phyloP scores from a whole-genome alignment of 495 filamentous ascomycete species.

The Trichoderma reesei region DNA sequence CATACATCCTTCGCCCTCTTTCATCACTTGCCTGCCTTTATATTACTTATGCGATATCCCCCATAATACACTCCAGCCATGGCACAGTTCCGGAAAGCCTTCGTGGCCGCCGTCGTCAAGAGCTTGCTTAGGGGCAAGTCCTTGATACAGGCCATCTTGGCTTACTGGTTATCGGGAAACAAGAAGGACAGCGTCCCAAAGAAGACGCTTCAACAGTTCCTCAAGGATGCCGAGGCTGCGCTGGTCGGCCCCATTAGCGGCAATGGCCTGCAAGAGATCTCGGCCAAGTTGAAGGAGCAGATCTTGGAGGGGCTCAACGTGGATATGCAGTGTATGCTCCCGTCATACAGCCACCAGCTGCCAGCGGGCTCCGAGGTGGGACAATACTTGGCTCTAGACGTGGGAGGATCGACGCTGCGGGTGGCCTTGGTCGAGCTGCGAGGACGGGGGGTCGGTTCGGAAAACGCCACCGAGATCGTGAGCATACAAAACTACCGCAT shows the following conservation, averaged over 20 bases:
- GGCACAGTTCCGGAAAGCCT: conserved; percentile 33
- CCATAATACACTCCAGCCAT: conserved; percentile 38
- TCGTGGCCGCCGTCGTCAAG: conserved; percentile 34
- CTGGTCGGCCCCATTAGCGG: conserved; percentile 29
- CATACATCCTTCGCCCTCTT: conserved; percentile 9
- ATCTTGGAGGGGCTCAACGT: conserved; percentile 35
- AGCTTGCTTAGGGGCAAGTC: conserved; percentile 42
- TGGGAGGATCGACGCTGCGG: conserved; percentile 71
- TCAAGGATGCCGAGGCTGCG: conserved; percentile 25
- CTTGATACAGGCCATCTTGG: conserved; percentile 39
- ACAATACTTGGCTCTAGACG: conserved; percentile 47
- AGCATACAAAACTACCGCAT: conserved; percentile 42
- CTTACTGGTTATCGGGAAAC: conserved; percentile 35
- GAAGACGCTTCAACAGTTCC: conserved; percentile 19
- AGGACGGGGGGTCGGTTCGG: conserved; percentile 32
- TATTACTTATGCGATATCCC: conserved; percentile 26
- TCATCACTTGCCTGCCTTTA: conserved; percentile 10
- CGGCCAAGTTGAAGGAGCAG: conserved; percentile 35
- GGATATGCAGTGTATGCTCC: conserved; percentile 45
- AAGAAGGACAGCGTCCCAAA: conserved; percentile 10
- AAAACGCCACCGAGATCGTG: conserved; percentile 30
- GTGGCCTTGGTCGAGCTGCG: conserved; percentile 68
- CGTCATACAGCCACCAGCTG: conserved; percentile 59
- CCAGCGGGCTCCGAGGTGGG: conserved; percentile 65
- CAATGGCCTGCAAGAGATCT: conserved; percentile 29